Conservation (phyloP, 2,329 filamentous ascomycete genomes). For the Penicillium sp. region DNA sequence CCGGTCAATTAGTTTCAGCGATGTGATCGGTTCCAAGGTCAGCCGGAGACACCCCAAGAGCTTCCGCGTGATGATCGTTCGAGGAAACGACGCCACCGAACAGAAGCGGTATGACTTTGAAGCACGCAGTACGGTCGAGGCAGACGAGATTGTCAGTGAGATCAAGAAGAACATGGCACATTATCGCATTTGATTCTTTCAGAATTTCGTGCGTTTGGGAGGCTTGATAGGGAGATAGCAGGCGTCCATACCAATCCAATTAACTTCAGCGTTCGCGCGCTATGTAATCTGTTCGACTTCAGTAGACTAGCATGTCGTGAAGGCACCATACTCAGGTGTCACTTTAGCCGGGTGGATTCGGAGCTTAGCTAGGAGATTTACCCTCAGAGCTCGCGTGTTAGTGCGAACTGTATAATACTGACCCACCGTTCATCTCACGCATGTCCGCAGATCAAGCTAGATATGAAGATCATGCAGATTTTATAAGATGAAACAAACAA, state of each 20-base stretch:
- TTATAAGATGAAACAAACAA: too few species aligned
- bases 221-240: not conserved
- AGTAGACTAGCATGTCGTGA: not conserved
- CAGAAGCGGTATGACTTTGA: conserved; percentile 70
- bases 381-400: not conserved
- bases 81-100: conserved; percentile 63
- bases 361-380: not conserved
- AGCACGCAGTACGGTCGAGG: conserved; percentile 58
- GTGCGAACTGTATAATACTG: conserved; percentile 7
- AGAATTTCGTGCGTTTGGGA: not conserved
- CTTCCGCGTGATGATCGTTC: conserved; percentile 62
- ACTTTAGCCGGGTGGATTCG: not conserved
- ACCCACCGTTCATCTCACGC: conserved; percentile 16
- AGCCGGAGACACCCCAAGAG: conserved; percentile 65
- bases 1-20: conserved; percentile 64
- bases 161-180: conserved; percentile 61
- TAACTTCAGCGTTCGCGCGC: not conserved
- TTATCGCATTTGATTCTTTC: conserved; percentile 39
- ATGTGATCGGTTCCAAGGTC: conserved; percentile 67
- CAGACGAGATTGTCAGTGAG: conserved; percentile 64
- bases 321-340: not conserved
- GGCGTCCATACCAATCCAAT: not conserved
- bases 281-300: too few species aligned
- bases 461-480: too few species aligned
- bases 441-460: conserved; percentile 1